Evolutionary conservation across 208 protist species (phyloP), one percentile per base, ranked within the genome.

Genomic region (Wallacemonas rigidus): DNA sequence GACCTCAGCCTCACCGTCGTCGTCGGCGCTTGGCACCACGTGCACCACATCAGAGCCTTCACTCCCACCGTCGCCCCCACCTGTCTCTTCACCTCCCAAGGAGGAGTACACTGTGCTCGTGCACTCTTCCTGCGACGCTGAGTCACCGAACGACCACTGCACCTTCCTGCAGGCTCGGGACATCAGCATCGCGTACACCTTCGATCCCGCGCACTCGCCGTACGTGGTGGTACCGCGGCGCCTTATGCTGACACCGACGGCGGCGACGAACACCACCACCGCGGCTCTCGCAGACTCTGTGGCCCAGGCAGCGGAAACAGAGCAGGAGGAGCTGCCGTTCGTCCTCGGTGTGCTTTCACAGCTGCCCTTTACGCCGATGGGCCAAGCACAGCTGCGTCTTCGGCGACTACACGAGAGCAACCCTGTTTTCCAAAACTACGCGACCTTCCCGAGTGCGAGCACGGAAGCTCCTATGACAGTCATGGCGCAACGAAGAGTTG

Each of bases 361-460:
- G 17, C 48, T 79, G n/a, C 72, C 67, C 1, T 80, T 86, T 38
- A 84, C 76, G 0, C 65, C 77, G 0, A 62, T 75, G 53, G 83
- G 80, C 11, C 77, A 79, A 12, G 73, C 80, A 7, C 73, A 82
- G 50, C 78, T 93, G 40, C 72, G 67, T 9, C 71, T 93, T 61
- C 74, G 74, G 44, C 43, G 41, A n/a, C 69, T 90, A 9, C 72
- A 73, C 36, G 56, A 17, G 17, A 72, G 65, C 26, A 86, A 74
- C 73, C 75, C 70, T n/a, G 80, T 81, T 38, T 90, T 86, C 55
- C 62, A 80, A n/a, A 90, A 88, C 67, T 85, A 85, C 45, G 67
- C 74, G 1, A 61, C 75, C 4, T 90, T 86, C 17, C 71, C 79
- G 2, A 53, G 48, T 2, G 69, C 77, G 17, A 69, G 69, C 7